Evolutionary conservation across 768 basidiomycete genomes (phyloP).

Genomic region (Neoboletus magnificus): DNA sequence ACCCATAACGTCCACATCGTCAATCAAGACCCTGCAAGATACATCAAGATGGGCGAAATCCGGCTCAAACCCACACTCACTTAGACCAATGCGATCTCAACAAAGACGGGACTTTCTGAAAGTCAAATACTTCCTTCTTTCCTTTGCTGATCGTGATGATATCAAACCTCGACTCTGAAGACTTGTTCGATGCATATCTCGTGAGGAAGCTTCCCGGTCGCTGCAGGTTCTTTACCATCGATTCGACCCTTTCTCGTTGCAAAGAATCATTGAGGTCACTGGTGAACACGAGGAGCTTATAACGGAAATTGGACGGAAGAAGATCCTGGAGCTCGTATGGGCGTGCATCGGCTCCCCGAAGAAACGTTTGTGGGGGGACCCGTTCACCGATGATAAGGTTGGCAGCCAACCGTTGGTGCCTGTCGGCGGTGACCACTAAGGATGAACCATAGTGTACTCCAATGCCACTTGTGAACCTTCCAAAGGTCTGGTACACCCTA

Average conservation of each 20-base stretch:
- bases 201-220: slow-evolving; percentile 24
- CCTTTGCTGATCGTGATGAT: slow-evolving; percentile 28
- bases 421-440: slow-evolving; percentile 28
- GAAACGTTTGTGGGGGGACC: slow-evolving; percentile 43
- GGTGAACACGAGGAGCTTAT: slow-evolving; percentile 46
- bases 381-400: slow-evolving; percentile 48
- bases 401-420: slow-evolving; percentile 36
- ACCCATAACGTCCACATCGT: slow-evolving; percentile 48
- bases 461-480: slow-evolving; percentile 46
- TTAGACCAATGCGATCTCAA: slow-evolving; percentile 42
- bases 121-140: slow-evolving; percentile 33
- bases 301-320: slow-evolving; percentile 45
- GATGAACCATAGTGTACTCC: slow-evolving; percentile 48
- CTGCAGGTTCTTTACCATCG: slow-evolving; percentile 28
- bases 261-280: slow-evolving; percentile 31
- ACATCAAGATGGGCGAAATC: not conserved
- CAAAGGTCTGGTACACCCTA: slow-evolving; percentile 44
- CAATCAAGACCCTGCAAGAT: slow-evolving; percentile 51
- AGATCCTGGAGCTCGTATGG: slow-evolving; percentile 50
- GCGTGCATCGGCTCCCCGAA: slow-evolving; percentile 45
- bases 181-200: slow-evolving; percentile 19
- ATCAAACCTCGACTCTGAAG: slow-evolving; percentile 31
- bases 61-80: slow-evolving; percentile 21
- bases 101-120: slow-evolving; percentile 28
- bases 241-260: slow-evolving; percentile 26